Conservation (phyloP, 768 basidiomycete species). For the Mycena floridula region DNA sequence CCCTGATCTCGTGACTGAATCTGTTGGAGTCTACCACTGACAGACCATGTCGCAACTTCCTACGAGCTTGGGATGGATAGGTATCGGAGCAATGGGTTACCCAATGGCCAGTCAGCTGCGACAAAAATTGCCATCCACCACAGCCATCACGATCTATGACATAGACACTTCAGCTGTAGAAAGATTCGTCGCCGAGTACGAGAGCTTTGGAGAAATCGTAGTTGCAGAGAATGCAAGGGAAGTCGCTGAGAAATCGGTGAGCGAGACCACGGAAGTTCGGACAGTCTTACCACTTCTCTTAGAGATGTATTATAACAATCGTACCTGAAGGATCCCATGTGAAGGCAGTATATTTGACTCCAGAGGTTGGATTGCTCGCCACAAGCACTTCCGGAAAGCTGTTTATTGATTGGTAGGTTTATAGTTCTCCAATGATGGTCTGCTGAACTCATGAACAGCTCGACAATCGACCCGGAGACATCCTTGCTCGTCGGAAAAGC, state of each 20-base stretch:
- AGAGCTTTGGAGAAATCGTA: conserved; percentile 12
- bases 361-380: conserved; percentile 27
- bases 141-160: conserved; percentile 28
- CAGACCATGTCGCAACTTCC: conserved; percentile 17
- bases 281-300: background rate
- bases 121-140: conserved; percentile 20
- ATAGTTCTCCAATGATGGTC: background rate
- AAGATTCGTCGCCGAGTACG: conserved; percentile 19
- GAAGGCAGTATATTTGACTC: conserved; percentile 28
- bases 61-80: conserved; percentile 29
- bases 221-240: conserved; percentile 23
- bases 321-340: conserved; percentile 38
- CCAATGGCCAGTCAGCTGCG: conserved; percentile 35
- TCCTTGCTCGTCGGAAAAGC: conserved; percentile 26
- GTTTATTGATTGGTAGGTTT: conserved; percentile 35
- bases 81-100: conserved; percentile 38
- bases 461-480: conserved; percentile 35
- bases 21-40: no score
- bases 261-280: conserved; percentile 4
- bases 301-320: conserved; percentile 35
- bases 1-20: no score
- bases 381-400: conserved; percentile 30
- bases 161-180: conserved; percentile 20
- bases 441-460: conserved; percentile 17
- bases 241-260: conserved; percentile 30